Evolutionary conservation across 345 rosid genomes (phyloP).

Genomic region (Eucalyptus pauciflora): DNA sequence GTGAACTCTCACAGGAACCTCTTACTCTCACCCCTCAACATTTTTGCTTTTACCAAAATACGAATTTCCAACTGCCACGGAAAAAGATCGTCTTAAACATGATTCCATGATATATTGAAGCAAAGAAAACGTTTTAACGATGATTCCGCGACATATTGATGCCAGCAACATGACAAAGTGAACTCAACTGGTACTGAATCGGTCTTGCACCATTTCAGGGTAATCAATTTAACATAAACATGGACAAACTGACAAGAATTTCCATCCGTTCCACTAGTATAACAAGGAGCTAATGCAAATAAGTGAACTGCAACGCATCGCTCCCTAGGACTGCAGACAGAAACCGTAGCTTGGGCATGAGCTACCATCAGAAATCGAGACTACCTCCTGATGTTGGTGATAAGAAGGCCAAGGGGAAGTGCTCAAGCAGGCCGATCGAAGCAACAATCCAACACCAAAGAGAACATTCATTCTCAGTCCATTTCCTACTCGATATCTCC

Average conservation of each 20-base stretch:
- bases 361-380: not conserved
- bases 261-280: not conserved
- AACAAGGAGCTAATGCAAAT: not conserved
- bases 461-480: not conserved
- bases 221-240: not conserved
- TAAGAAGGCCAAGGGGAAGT: not conserved
- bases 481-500: not conserved
- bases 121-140: not conserved
- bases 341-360: not conserved
- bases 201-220: not conserved
- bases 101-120: not conserved
- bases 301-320: not conserved
- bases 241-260: not conserved
- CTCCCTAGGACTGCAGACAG: not conserved
- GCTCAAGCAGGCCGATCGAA: not conserved
- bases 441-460: not conserved
- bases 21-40: not conserved
- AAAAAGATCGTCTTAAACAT: not conserved
- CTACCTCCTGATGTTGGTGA: not conserved
- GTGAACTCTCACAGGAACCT: not conserved
- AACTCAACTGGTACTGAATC: not conserved
- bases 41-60: not conserved
- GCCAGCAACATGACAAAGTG: not conserved
- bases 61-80: not conserved
- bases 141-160: not conserved